Base-by-base conservation (phyloP, 2,329 filamentous ascomycete genomes). In the Fusarium sp. region DNA sequence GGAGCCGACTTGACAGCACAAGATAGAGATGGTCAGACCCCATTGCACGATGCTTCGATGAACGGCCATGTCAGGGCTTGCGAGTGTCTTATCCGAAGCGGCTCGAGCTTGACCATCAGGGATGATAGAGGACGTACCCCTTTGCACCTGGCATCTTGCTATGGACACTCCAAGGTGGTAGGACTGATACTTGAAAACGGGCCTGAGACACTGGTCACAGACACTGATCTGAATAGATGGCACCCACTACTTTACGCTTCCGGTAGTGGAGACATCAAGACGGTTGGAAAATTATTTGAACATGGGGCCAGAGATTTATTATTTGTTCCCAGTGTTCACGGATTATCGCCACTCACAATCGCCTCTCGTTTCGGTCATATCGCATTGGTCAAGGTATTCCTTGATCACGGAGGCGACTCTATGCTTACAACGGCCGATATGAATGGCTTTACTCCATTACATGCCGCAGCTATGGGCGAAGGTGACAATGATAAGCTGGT, bases 151-250 rank as follows among this genome's bases (percentile, higher is more conserved):
- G 7, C 50, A 28, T 58, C 2, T 1, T 0, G 4, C 0, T 6
- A 15, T 3, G 49, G 39, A 0, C 1, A 13, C 3, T 5, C 11
- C 31, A 31, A 33, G 4, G 2, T 56, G 17, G 9, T 22, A 4
- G 33, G 13, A 8, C 17, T 45, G 2, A 26, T 58, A 2, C 24
- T 58, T 7, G 13, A 24, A 4, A 38, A 17, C 2, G 56, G 49
- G 4, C 13, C 39, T 5, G 9, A 15, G 6, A 15, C 0, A 3
- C 5, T 56, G 11, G 40, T 14, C n/a, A 20, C 13, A 4, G 9
- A 18, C 2, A 5, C 10, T 13, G 0, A 1, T 2, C 1, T 0
- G 2, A 1, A 2, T 1, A 0, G 1, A 0, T 3, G 3, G 4
- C 14, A 50, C 3, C 49, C 56, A 1, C 3, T 58, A 1, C 1